Base-by-base conservation (phyloP, 2,329 filamentous ascomycete species). In the Pseudocercospora fuligena region DNA sequence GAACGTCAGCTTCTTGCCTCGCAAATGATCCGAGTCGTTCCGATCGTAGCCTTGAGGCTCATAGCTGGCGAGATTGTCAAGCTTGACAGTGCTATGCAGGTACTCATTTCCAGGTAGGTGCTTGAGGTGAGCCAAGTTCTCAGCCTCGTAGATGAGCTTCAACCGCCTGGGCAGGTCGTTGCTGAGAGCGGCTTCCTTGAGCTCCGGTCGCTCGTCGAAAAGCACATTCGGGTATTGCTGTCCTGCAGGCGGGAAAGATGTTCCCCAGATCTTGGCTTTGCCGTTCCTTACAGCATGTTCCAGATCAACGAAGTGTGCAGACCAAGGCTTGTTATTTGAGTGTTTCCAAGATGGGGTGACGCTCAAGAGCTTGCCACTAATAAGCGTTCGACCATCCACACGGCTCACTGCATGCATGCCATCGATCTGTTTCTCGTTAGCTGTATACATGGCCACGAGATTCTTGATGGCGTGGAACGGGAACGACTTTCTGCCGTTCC, bases 341-440 rank as follows among this genome's bases (percentile, higher is more conserved):
- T 56, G 16, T 27, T 16, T 29, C 40, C 27, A 23, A 3, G 25
- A 16, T 36, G 21, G 40, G 12, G 25, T 47, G n/a, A 16, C 25
- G 25, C 5, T 14, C 36, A 43, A 36, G 29, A 47, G 2, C 11
- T 40, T 40, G 23, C 47, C 36, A 25, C 46, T 23, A 14, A 57
- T 46, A 12, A 70, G 46, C 4, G 53, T 63, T 57, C 63, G 63
- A 29, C 66, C 68, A 23, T 46, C 64, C 31, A 73, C 70, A 11
- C 71, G 66, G 4, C 66, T 62, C 23, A 47, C 61, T 16, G 74
- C 63, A 49, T 78, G 75, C 2, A 78, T 33, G 3, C 46, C 63
- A 12, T 76, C 70, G 5, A 78, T 63, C 7, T 71, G 71, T 11
- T 60, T 61, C 61, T 78, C 77, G 62, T 76, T 75, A 0, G 73